Evolutionary conservation across 2,329 filamentous ascomycete genomes (phyloP).

Genomic region (Beauveria sp.): DNA sequence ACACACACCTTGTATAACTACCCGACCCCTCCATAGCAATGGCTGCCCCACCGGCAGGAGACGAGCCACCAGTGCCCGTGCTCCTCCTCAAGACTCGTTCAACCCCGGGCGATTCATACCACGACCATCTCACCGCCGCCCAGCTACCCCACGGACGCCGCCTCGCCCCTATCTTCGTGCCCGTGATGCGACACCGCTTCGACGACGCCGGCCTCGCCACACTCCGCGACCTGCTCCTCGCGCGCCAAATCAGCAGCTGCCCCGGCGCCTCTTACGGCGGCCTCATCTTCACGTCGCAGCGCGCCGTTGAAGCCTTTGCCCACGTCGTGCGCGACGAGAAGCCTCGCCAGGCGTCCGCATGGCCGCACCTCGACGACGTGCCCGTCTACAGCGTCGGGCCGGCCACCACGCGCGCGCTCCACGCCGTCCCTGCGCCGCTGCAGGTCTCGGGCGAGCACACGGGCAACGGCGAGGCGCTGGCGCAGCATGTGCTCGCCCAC

Average conservation of each 20-base stretch:
- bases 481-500: constrained; percentile 69
- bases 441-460: constrained; percentile 71
- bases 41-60: not conserved
- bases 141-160: constrained; percentile 24
- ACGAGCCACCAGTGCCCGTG: constrained; percentile 27
- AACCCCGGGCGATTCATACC: constrained; percentile 61
- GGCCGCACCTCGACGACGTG: constrained; percentile 49
- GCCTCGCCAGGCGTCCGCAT: constrained; percentile 19
- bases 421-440: constrained; percentile 43
- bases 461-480: constrained; percentile 76
- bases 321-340: constrained; percentile 48
- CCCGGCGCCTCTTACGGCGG: constrained; percentile 53
- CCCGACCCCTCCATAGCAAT: not conserved
- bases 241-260: constrained; percentile 31
- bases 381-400: constrained; percentile 73
- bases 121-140: constrained; percentile 52
- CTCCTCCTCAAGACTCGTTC: constrained; percentile 75
- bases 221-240: constrained; percentile 43
- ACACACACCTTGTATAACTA: too few relatives aligned
- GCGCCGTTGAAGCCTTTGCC: constrained; percentile 72
- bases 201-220: constrained; percentile 48
- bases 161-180: constrained; percentile 64
- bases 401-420: constrained; percentile 69
- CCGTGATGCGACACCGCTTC: constrained; percentile 67
- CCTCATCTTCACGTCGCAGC: constrained; percentile 77